Evolutionary conservation across 257 asterid genomes (phyloP).

Genomic region (Lantana camara): DNA sequence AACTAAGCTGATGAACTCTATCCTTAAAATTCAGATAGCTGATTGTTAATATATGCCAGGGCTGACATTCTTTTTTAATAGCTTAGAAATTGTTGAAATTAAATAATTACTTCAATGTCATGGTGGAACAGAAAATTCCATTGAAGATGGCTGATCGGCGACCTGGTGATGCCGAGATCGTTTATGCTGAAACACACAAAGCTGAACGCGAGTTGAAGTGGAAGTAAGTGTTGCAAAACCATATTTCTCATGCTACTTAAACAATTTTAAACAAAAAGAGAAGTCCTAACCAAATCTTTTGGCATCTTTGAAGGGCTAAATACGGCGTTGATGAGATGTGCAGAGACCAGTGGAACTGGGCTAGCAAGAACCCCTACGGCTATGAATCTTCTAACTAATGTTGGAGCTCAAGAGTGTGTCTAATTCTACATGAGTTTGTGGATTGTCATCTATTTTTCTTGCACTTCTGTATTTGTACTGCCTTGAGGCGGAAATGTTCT

Average conservation of each 20-base stretch:
- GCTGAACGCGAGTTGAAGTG: constrained; percentile 89
- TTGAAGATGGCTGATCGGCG: constrained; percentile 84
- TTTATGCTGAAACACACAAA: constrained; percentile 82
- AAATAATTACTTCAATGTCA: neutral
- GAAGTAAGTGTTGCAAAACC: constrained; percentile 64
- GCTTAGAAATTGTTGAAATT: neutral
- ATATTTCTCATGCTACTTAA: too few relatives aligned
- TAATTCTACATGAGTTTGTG: too few relatives aligned
- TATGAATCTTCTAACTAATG: constrained; percentile 48
- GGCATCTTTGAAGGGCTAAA: constrained; percentile 59
- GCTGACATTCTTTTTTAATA: neutral
- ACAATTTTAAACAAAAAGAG: neutral
- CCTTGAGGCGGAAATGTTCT: neutral
- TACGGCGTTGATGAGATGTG: constrained; percentile 86
- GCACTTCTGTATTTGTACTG: constrained; percentile 1
- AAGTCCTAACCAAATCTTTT: neutral
- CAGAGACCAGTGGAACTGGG: constrained; percentile 98
- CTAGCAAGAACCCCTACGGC: constrained; percentile 94
- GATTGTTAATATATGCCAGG: too few relatives aligned
- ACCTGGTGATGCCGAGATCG: constrained; percentile 95
- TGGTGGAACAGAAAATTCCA: constrained; percentile 70
- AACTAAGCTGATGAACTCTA: neutral
- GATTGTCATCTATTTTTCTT: neutral
- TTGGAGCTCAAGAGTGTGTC: neutral
- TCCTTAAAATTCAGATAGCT: neutral